These are phyloP conservation scores for Fusarium coicis DNA, from an alignment of 2,329 filamentous ascomycete species.

Conservation along the genomic window DNA sequence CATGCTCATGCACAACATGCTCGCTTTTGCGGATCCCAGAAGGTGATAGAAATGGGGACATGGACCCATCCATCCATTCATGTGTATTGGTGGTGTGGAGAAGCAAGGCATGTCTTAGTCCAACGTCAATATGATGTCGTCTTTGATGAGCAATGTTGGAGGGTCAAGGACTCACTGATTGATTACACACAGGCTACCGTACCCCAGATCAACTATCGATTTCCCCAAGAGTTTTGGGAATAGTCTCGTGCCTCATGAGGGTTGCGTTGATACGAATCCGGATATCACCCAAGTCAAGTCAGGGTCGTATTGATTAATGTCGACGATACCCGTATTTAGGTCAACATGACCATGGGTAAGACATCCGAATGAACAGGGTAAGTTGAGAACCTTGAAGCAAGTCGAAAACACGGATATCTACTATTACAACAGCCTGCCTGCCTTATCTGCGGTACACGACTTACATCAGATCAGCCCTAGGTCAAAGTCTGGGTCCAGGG, in stretches of 20 bases:
- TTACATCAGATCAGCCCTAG: slow-evolving; percentile 28
- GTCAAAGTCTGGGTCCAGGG: slow-evolving; percentile 2
- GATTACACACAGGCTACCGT: slow-evolving; percentile 4
- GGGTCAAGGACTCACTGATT: background rate
- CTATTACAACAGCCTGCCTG: background rate
- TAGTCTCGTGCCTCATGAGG: slow-evolving; percentile 17
- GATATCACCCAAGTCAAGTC: background rate
- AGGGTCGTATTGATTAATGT: slow-evolving; percentile 2
- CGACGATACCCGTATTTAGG: background rate
- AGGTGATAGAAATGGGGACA: slow-evolving; percentile 12
- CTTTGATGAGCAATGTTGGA: background rate
- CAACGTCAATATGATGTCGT: slow-evolving; percentile 36
- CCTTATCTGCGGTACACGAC: slow-evolving; percentile 8
- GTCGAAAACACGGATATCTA: background rate
- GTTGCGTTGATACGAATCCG: slow-evolving; percentile 24
- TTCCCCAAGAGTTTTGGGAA: slow-evolving; percentile 8
- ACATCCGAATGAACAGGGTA: background rate
- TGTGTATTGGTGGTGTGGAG: slow-evolving; percentile 34
- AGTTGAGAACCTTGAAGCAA: background rate
- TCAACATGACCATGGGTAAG: background rate
- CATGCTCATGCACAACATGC: slow-evolving; percentile 36
- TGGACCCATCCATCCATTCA: background rate
- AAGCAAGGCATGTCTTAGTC: slow-evolving; percentile 22
- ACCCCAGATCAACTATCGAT: slow-evolving; percentile 25
- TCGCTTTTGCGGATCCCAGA: slow-evolving; percentile 36